Conservation (phyloP, 768 basidiomycete species). For the Lactifluus pinguis region DNA sequence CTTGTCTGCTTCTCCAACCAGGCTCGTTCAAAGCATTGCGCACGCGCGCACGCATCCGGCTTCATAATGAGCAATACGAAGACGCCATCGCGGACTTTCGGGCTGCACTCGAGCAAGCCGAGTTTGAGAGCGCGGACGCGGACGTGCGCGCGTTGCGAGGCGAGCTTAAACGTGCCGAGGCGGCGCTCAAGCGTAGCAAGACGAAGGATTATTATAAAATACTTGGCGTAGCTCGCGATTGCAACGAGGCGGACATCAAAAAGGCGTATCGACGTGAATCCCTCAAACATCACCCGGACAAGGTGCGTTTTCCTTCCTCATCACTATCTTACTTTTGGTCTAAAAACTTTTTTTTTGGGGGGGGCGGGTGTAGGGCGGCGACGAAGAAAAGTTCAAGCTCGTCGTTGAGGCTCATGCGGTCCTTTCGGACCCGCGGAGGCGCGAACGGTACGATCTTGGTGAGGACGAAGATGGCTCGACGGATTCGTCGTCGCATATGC, state of each 20-base stretch:
- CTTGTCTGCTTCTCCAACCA: constrained; percentile 52
- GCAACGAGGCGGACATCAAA: constrained; percentile 68
- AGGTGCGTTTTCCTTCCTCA: constrained; percentile 34
- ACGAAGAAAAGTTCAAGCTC: constrained; percentile 94
- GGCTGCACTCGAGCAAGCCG: constrained; percentile 65
- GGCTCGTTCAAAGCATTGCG: constrained; percentile 79
- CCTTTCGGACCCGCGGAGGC: constrained; percentile 63
- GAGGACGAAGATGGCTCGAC: constrained; percentile 69
- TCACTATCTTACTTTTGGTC: neutral
- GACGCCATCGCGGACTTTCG: constrained; percentile 67
- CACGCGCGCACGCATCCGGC: constrained; percentile 72
- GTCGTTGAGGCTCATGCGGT: constrained; percentile 76
- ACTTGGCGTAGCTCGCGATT: constrained; percentile 49
- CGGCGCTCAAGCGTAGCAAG: constrained; percentile 76
- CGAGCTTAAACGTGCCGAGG: constrained; percentile 78
- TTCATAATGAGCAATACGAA: constrained; percentile 70
- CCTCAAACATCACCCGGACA: constrained; percentile 79
- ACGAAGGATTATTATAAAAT: constrained; percentile 88
- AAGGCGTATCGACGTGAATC: constrained; percentile 87
- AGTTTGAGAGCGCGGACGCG: constrained; percentile 49
- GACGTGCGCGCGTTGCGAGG: constrained; percentile 52
- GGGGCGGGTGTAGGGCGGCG: constrained; percentile 54
- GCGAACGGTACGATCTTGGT: constrained; percentile 72
- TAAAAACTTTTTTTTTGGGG: neutral
- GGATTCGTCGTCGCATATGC: constrained; percentile 23